phyloP scores from a whole-genome alignment of 164 flowering plant species.

The Cinnamomum chago region DNA sequence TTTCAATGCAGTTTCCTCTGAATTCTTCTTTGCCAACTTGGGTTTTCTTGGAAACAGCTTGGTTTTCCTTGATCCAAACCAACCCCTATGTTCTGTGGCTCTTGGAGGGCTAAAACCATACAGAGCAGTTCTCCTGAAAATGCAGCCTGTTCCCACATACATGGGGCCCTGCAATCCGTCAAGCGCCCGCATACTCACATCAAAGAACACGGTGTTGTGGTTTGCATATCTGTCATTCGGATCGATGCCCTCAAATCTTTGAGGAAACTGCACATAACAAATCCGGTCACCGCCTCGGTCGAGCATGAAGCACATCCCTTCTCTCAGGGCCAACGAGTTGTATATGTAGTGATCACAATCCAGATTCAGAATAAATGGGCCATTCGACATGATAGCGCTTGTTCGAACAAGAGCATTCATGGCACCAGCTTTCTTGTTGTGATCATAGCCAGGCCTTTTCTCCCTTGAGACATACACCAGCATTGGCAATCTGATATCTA shows the following conservation, averaged over 20 bases:
- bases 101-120: conserved; percentile 92
- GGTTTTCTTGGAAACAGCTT: conserved; percentile 41
- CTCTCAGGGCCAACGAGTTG: conserved; percentile 74
- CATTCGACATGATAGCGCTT: conserved; percentile 88
- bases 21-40: conserved; percentile 31
- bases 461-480: conserved; percentile 89
- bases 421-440: conserved; percentile 98
- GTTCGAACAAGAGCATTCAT: conserved; percentile 92
- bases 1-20: conserved; percentile 47
- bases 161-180: conserved; percentile 96
- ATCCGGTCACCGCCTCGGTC: conserved; percentile 89
- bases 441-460: conserved; percentile 86
- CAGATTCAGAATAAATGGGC: conserved; percentile 86
- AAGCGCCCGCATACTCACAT: conserved; percentile 81
- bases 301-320: conserved; percentile 98
- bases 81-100: conserved; percentile 78
- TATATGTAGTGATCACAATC: conserved; percentile 95
- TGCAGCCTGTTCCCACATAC: conserved; percentile 96
- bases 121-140: conserved; percentile 76
- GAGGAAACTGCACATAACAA: conserved; percentile 93
- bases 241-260: conserved; percentile 92
- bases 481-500: conserved; percentile 81
- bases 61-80: conserved; percentile 61
- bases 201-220: conserved; percentile 88
- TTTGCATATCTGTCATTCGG: conserved; percentile 90